Base-by-base conservation (phyloP, 192 early-diverging fungal species). In the Backusella circina region DNA sequence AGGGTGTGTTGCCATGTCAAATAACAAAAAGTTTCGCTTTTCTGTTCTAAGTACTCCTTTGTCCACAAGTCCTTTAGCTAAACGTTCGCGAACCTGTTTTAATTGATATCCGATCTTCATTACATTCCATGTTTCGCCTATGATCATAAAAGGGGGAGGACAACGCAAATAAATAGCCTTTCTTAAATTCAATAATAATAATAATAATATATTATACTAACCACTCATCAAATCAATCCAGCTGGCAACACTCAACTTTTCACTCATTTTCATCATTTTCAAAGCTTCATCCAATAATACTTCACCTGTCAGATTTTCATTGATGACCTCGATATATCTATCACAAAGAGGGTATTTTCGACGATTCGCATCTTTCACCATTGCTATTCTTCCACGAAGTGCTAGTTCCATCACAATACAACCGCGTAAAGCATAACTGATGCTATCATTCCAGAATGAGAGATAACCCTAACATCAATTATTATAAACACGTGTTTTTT, bases 151-250 rank as follows among this genome's bases (percentile, higher is more conserved):
- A 71, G 33, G 15, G 10, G 57, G 5, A 38, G n/a, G 28, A 71
- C n/a, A 44, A 15, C 0, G 15, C 31, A 35, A n/a, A 31, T n/a
- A n/a, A 37, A 38, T 26, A 23, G 7, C 44, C 13, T n/a, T 37
- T 66, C 12, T 67, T 74, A 28, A n/a, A 47, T 47, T 5, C 16
- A 7, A 47, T 5, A n/a, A 47, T n/a, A 4, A 47, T 18, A 47
- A 16, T n/a, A n/a, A n/a, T n/a, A 18, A 47, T 38, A 3, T 21
- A 28, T 64, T 50, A 35, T 28, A 64, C 87, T 80, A 82, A 96
- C 95, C 97, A 81, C 97, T 97, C 91, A 99, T 87, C 57, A 99
- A 79, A 86, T 99, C 97, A 84, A 99, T 98, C 97, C 97, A 99
- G 71, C 88, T 92, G 9, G 90, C 88, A 9, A 99, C 94, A 64